Evolutionary conservation across 1,284 basidiomycete species (phyloP).

Genomic region (Sanghuangporus sanghuang): DNA sequence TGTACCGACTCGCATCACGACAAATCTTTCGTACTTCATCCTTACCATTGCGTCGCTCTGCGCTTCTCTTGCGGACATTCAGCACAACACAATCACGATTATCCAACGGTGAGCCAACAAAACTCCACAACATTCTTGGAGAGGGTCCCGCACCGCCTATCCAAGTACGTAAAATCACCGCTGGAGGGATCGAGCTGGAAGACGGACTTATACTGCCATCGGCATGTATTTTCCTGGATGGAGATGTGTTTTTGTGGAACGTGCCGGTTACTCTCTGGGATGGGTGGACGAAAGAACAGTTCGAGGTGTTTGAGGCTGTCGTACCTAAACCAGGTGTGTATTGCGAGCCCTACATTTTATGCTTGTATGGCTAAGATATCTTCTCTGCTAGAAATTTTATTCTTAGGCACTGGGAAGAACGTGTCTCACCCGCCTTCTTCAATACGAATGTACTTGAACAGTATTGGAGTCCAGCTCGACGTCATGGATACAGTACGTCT

Average conservation of each 20-base stretch:
- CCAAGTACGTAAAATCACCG: constrained; percentile 59
- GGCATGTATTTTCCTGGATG: constrained; percentile 81
- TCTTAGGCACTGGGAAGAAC: constrained; percentile 82
- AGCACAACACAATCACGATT: not conserved
- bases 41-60: not conserved
- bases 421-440: constrained; percentile 67
- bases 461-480: constrained; percentile 85
- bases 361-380: not conserved
- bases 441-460: constrained; percentile 66
- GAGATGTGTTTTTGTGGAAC: constrained; percentile 88
- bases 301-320: constrained; percentile 77
- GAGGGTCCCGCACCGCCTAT: constrained; percentile 64
- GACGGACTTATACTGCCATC: constrained; percentile 77
- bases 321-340: constrained; percentile 80
- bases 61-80: not conserved
- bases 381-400: constrained; percentile 66
- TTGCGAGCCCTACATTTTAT: not conserved
- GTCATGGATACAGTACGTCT: constrained; percentile 85
- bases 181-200: constrained; percentile 56
- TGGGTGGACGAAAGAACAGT: constrained; percentile 71
- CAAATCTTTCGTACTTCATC: not conserved
- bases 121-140: constrained; percentile 67
- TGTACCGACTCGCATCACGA: constrained; percentile 1
- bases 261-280: constrained; percentile 43
- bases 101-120: constrained; percentile 7